A percentile compares a stretch with the other conserved stretches of the same genome.
Conservation (phyloP, 441 rosid genomes). For the Cnidoscolus chayamansa region DNA sequence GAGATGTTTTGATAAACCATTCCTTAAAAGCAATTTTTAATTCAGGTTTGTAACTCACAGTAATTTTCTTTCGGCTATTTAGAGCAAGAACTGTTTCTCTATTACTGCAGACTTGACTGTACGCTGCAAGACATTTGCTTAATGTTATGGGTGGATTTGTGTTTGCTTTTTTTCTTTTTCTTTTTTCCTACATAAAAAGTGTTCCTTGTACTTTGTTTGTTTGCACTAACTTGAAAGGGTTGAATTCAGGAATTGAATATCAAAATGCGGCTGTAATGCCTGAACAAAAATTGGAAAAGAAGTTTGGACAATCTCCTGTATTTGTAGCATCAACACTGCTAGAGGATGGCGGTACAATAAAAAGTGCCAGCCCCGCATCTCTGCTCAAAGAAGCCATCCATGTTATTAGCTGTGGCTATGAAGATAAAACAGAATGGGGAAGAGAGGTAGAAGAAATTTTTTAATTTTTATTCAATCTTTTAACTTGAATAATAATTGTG, state of each 20-base stretch:
- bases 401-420: slow-evolving; percentile 32
- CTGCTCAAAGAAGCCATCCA: slow-evolving; percentile 69
- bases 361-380: slow-evolving; percentile 46
- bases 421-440: slow-evolving; percentile 79
- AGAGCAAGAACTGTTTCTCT: neutral
- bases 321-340: slow-evolving; percentile 56
- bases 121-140: neutral
- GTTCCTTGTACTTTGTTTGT: neutral
- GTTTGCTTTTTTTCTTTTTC: neutral
- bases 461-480: neutral
- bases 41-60: neutral
- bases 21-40: neutral
- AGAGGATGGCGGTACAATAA: slow-evolving; percentile 47
- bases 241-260: slow-evolving; percentile 28
- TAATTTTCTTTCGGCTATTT: slow-evolving; percentile 7
- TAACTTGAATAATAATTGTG: neutral
- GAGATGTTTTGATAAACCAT: neutral
- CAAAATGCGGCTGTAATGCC: slow-evolving; percentile 22
- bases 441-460: slow-evolving; percentile 47
- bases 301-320: slow-evolving; percentile 63
- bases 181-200: neutral
- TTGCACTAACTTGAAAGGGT: slow-evolving; percentile 7
- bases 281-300: slow-evolving; percentile 51
- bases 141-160: neutral
- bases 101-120: neutral